These are phyloP conservation scores for Paracoccidioides lutzii DNA, from an alignment of 2,329 filamentous ascomycete species.

Conservation along the genomic window DNA sequence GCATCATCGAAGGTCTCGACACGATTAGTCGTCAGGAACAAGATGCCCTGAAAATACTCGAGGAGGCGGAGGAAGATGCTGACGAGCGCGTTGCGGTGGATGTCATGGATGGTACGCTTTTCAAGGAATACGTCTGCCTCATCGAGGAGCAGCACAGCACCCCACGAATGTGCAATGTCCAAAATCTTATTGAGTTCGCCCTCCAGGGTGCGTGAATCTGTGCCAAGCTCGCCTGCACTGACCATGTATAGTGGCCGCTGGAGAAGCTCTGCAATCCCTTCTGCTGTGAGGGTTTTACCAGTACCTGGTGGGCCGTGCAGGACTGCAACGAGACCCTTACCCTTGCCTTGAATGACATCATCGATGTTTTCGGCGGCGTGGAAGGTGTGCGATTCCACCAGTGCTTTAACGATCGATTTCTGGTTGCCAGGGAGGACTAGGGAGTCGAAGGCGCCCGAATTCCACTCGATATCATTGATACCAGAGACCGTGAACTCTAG, in stretches of 20 bases:
- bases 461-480: conserved; percentile 72
- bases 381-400: conserved; percentile 75
- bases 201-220: conserved; percentile 61
- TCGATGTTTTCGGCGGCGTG: conserved; percentile 71
- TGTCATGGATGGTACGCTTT: conserved; percentile 68
- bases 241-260: conserved; percentile 74
- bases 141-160: conserved; percentile 70
- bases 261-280: conserved; percentile 72
- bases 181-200: conserved; percentile 69
- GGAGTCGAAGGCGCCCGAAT: conserved; percentile 67
- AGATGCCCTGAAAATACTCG: conserved; percentile 84
- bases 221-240: conserved; percentile 69
- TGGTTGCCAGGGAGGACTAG: conserved; percentile 56
- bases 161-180: conserved; percentile 76
- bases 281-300: conserved; percentile 77
- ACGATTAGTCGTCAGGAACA: conserved; percentile 81
- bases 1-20: conserved; percentile 81
- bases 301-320: conserved; percentile 78
- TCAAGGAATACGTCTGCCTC: conserved; percentile 79
- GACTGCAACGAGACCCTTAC: conserved; percentile 69
- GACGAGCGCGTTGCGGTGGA: conserved; percentile 73
- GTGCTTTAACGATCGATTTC: conserved; percentile 60
- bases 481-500: conserved; percentile 73
- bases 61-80: conserved; percentile 75
- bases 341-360: conserved; percentile 71